Conservation (phyloP, 2,329 filamentous ascomycete species). For the Salinomyces thailandicus region DNA sequence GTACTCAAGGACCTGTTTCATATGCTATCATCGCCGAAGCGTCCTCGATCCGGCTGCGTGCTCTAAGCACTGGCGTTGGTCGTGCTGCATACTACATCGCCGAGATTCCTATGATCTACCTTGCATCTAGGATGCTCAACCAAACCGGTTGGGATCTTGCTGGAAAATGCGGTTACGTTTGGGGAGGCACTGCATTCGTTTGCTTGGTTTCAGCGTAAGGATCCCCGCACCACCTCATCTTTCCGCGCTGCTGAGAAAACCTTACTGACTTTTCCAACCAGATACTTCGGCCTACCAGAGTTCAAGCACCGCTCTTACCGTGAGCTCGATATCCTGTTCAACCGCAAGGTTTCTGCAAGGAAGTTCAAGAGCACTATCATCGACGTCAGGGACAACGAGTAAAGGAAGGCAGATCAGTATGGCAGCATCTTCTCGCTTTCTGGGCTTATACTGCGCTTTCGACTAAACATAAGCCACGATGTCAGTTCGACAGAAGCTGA, state of each 20-base stretch:
- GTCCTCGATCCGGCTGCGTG: slow-evolving; percentile 18
- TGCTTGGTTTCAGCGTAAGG: slow-evolving; percentile 32
- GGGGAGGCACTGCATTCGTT: slow-evolving; percentile 34
- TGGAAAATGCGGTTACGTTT: slow-evolving; percentile 42
- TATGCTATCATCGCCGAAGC: slow-evolving; percentile 21
- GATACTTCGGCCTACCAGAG: slow-evolving; percentile 38
- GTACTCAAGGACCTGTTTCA: slow-evolving; percentile 14
- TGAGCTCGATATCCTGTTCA: slow-evolving; percentile 38
- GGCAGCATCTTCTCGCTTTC: no score
- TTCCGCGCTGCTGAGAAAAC: no score
- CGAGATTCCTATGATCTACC: slow-evolving; percentile 11
- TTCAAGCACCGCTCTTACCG: slow-evolving; percentile 37
- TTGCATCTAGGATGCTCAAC: slow-evolving; percentile 15
- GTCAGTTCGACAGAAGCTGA: no score
- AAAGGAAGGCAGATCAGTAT: no score
- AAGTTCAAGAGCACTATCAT: slow-evolving; percentile 38
- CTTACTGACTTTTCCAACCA: no score
- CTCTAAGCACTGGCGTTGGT: slow-evolving; percentile 18
- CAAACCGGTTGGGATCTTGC: slow-evolving; percentile 25
- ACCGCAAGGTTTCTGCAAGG: slow-evolving; percentile 32
- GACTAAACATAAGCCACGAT: no score
- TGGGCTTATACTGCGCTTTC: no score
- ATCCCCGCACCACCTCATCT: no score
- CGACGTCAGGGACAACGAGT: slow-evolving; percentile 14
- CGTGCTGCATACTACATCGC: slow-evolving; percentile 18